A percentile compares a stretch with the other conserved stretches of the same genome.
phyloP scores from a whole-genome alignment of 2,329 filamentous ascomycete species.

The Scedosporium minutisporum region DNA sequence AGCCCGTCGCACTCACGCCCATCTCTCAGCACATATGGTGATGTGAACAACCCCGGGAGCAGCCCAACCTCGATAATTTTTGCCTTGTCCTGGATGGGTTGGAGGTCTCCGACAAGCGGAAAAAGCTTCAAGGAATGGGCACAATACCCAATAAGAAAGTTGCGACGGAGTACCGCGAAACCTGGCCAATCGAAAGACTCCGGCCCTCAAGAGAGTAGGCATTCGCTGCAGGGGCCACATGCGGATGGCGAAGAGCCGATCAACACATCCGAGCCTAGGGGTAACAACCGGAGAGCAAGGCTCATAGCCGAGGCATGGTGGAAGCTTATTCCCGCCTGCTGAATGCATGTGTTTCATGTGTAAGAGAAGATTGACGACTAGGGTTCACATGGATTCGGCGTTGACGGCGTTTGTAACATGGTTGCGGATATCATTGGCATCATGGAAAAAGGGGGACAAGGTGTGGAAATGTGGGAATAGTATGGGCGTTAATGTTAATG shows the following conservation, averaged over 20 bases:
- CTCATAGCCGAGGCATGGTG: neutral
- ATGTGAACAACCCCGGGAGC: neutral
- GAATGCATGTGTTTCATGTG: neutral
- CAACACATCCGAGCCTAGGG: no score
- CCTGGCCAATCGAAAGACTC: neutral
- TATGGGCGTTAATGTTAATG: neutral
- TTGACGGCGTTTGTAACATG: neutral
- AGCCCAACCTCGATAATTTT: conserved; percentile 6
- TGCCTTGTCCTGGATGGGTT: neutral
- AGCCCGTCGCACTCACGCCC: neutral
- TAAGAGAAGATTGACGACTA: neutral
- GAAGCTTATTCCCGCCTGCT: neutral
- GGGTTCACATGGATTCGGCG: no score
- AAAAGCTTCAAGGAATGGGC: neutral
- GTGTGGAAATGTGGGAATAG: neutral
- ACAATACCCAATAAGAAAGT: neutral
- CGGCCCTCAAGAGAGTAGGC: neutral
- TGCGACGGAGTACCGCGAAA: neutral
- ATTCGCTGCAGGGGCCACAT: neutral
- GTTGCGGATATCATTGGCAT: neutral
- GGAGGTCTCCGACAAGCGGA: neutral
- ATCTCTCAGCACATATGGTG: neutral
- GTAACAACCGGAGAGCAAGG: no score
- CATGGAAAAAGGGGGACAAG: neutral
- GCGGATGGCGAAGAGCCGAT: neutral